These are phyloP conservation scores for Cymbopogon citratus DNA, from an alignment of 176 grass and related monocot species.

Conservation along the genomic window DNA sequence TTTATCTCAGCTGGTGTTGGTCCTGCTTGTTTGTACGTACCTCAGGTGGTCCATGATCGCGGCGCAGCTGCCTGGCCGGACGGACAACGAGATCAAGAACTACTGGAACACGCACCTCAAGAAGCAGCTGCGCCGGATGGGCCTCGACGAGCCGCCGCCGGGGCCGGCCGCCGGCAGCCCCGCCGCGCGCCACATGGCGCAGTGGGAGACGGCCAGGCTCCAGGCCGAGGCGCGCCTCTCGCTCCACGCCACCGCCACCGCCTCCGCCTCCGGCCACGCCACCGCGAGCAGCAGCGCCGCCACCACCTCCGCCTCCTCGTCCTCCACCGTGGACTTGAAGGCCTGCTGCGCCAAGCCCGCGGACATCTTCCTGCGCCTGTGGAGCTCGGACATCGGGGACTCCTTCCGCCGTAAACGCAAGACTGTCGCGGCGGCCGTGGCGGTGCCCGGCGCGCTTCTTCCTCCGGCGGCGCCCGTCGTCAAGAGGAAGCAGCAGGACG, in stretches of 20 bases:
- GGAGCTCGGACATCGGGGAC: constrained; percentile 78
- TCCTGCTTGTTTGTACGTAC: background rate
- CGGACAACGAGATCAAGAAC: constrained; percentile 98
- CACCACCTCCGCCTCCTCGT: constrained; percentile 18
- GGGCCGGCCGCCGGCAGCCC: constrained; percentile 40
- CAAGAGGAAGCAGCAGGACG: constrained; percentile 10
- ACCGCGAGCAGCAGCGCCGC: background rate
- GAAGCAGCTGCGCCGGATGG: constrained; percentile 81
- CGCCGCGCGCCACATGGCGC: constrained; percentile 83
- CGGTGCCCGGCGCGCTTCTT: too few species aligned
- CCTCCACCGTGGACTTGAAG: background rate
- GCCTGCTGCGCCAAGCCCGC: constrained; percentile 6
- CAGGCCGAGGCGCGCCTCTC: constrained; percentile 93
- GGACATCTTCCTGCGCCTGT: constrained; percentile 77
- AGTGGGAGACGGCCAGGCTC: constrained; percentile 89
- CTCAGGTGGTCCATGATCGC: constrained; percentile 94
- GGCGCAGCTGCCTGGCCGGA: constrained; percentile 81
- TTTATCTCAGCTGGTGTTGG: background rate
- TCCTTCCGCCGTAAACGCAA: constrained; percentile 49
- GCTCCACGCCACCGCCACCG: constrained; percentile 37
- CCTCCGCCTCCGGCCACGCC: constrained; percentile 4
- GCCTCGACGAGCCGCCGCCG: constrained; percentile 36
- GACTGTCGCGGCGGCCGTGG: background rate
- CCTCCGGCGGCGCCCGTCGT: background rate
- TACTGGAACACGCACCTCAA: constrained; percentile 99